Evolutionary conservation across 805 yeast species (phyloP).

Genomic region (Candida suzukii): DNA sequence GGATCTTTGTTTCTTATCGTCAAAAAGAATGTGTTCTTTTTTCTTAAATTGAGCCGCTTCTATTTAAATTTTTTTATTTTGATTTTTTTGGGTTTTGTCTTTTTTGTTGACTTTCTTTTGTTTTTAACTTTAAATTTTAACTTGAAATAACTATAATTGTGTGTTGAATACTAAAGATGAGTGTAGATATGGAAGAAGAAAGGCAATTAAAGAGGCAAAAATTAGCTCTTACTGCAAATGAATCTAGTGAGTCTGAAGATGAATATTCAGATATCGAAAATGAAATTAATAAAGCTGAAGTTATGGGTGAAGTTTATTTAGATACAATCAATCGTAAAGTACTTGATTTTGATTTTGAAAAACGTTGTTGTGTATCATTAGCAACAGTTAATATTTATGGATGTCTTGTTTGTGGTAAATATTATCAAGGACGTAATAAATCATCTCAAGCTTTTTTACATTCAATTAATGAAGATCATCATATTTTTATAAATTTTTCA

Average conservation of each 20-base stretch:
- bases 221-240: background rate
- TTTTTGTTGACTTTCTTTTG: too few species aligned
- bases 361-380: constrained; percentile 56
- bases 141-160: too few species aligned
- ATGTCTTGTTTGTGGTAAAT: constrained; percentile 70
- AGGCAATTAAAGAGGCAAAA: background rate
- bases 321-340: constrained; percentile 36
- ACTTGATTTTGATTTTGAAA: constrained; percentile 66
- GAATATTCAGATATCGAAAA: background rate
- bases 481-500: constrained; percentile 50
- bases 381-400: constrained; percentile 59
- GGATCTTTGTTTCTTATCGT: background rate
- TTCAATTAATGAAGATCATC: constrained; percentile 56
- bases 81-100: too few species aligned
- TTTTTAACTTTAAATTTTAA: too few species aligned
- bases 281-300: background rate
- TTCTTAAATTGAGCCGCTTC: too few species aligned
- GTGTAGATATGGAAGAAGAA: background rate
- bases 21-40: too few species aligned
- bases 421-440: constrained; percentile 58
- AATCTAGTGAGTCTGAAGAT: background rate
- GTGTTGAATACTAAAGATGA: background rate
- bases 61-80: too few species aligned
- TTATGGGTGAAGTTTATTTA: constrained; percentile 18
- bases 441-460: constrained; percentile 65